Evolutionary conservation across 306 rosid genomes (phyloP), one percentile per base, ranked within the genome.

Genomic region (Dalbergia cochinchinensis): DNA sequence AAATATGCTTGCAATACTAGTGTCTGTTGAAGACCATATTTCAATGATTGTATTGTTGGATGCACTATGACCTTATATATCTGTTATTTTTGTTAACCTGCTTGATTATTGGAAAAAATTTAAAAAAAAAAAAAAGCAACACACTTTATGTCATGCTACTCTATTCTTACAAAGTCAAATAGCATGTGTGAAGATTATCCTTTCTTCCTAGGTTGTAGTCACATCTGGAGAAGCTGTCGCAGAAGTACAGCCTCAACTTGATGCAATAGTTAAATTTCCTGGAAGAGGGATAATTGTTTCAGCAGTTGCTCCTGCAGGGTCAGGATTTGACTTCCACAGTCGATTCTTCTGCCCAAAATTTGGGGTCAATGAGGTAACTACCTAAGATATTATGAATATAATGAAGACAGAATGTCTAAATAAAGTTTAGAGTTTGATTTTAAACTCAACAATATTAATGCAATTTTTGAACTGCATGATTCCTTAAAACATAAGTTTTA

Each of bases 281-380:
- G 94, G 89, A 76, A 42, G 16, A n/a, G 99, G 99, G 75, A 1
- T 94, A 26, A 82, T 88, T 74, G 83, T 88, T 76, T 64, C 97
- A 0, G 97, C 85, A 34, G 47, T 55, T 63, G 87, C 97, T 71
- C 86, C 91, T 76, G 80, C 88, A 1, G 89, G 78, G 41, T 92
- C 95, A 0, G 89, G 83, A 48, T 92, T 90, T 83, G 94, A 92
- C 61, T 88, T 83, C 65, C 79, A 75, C 66, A 83, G 86, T 61
- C 78, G 90, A 48, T 83, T 0, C 86, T 90, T 88, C 83, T 70
- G 62, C 80, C 97, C 91, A 0, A 88, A 87, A 79, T 2, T 8
- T 3, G 89, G 90, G 59, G 60, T 88, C 44, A 59, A 77, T 26
- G 94, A 90, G 91, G 97, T 87, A 85, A 19, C 34, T 76, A 10